phyloP scores from a whole-genome alignment of 2,329 filamentous ascomycete genomes.

The Exophiala phaeomuriformis region DNA sequence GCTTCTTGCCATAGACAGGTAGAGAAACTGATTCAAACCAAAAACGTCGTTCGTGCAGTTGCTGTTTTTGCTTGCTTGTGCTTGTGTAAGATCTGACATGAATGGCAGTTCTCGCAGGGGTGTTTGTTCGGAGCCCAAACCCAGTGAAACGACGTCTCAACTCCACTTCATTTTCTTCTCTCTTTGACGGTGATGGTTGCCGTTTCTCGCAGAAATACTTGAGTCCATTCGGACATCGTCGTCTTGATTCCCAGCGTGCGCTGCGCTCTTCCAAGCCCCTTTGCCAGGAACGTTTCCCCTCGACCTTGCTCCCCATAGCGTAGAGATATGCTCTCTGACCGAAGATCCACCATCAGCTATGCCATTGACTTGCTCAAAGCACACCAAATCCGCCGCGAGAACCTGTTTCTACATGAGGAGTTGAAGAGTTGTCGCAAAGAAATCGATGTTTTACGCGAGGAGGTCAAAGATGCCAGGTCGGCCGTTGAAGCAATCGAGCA shows the following conservation, averaged over 20 bases:
- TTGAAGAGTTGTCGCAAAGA: constrained; percentile 13
- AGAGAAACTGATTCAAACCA: constrained; percentile 17
- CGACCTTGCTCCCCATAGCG: not conserved
- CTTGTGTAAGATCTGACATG: not conserved
- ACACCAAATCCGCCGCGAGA: constrained; percentile 25
- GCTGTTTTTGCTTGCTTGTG: not conserved
- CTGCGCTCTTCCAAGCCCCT: too few species aligned
- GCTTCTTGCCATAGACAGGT: constrained; percentile 23
- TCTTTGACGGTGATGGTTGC: too few species aligned
- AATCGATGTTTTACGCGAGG: constrained; percentile 5
- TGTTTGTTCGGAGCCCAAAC: too few species aligned
- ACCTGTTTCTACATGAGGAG: constrained; percentile 19
- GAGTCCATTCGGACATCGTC: too few species aligned
- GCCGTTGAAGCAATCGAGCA: not conserved
- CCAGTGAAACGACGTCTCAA: too few species aligned
- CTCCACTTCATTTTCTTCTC: too few species aligned
- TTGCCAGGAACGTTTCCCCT: not conserved
- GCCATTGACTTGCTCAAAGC: constrained; percentile 22
- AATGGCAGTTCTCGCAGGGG: too few species aligned
- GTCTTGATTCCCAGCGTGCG: too few species aligned
- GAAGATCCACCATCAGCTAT: constrained; percentile 13
- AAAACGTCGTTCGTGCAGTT: constrained; percentile 1
- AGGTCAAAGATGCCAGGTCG: constrained; percentile 7
- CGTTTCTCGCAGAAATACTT: too few species aligned
- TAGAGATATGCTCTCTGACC: constrained; percentile 4